Percentiles rank a stretch among this genome's conserved stretches.
Evolutionary conservation across 106 monocot genomes (phyloP).

Genomic region (Agapanthus africanus): DNA sequence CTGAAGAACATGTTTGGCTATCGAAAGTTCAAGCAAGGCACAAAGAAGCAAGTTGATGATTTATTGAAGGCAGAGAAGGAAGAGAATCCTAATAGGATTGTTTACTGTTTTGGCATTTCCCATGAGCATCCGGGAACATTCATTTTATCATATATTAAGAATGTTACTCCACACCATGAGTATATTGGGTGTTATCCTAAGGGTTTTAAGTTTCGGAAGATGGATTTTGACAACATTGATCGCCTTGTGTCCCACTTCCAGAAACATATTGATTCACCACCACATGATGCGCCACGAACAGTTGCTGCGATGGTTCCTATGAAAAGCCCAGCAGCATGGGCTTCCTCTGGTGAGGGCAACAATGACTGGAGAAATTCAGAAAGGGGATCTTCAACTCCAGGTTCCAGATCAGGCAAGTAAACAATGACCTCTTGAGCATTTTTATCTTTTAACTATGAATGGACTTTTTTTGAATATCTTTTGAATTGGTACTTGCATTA

Average conservation of each 20-base stretch:
- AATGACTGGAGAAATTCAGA: too few species aligned
- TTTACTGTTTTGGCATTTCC: conserved; percentile 89
- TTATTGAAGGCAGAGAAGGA: conserved; percentile 63
- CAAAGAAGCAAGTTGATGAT: conserved; percentile 60
- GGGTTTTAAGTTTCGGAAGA: conserved; percentile 81
- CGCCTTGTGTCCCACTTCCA: conserved; percentile 77
- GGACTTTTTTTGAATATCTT: too few species aligned
- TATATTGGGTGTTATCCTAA: conserved; percentile 92
- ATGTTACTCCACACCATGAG: conserved; percentile 80
- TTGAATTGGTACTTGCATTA: neutral
- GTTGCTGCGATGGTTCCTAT: conserved; percentile 93
- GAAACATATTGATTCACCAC: conserved; percentile 74
- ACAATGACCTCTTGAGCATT: neutral
- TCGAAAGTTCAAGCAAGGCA: conserved; percentile 74
- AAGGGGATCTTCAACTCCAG: conserved; percentile 38
- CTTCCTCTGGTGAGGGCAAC: conserved; percentile 41
- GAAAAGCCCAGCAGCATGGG: conserved; percentile 53
- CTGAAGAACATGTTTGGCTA: conserved; percentile 83
- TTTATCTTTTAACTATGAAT: too few species aligned
- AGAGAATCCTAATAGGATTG: conserved; percentile 79
- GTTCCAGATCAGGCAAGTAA: conserved; percentile 39
- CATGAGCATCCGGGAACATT: conserved; percentile 95
- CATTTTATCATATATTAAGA: conserved; percentile 76
- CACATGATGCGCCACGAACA: too few species aligned
- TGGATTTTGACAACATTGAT: conserved; percentile 76